Conservation (phyloP, 2,329 filamentous ascomycete species). For the Alternaria tenuissima region DNA sequence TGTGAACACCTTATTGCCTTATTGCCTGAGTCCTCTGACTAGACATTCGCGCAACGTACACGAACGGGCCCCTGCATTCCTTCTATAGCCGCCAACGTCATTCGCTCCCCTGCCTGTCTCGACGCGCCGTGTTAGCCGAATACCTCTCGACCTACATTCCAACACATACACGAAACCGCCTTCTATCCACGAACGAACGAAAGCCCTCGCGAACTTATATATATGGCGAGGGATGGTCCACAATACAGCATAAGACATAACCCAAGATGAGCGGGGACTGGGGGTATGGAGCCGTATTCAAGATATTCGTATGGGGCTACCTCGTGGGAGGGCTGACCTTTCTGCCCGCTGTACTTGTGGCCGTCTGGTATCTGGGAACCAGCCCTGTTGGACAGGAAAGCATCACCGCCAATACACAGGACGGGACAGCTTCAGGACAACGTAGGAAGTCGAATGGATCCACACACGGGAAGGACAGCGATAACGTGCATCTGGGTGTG, state of each 20-base stretch:
- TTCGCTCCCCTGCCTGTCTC: conserved; percentile 21
- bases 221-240: conserved; percentile 25
- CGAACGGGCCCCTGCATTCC: conserved; percentile 1
- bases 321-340: conserved; percentile 36
- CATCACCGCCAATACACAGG: neutral
- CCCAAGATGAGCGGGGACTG: conserved; percentile 39
- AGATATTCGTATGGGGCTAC: conserved; percentile 40
- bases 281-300: conserved; percentile 34
- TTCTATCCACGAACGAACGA: neutral
- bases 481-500: conserved; percentile 24
- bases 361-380: conserved; percentile 33
- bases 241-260: conserved; percentile 21
- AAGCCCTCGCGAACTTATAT: neutral
- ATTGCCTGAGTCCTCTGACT: neutral
- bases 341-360: conserved; percentile 24
- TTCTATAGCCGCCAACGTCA: conserved; percentile 13
- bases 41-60: neutral
- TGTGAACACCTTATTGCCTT: neutral
- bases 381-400: conserved; percentile 20
- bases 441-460: conserved; percentile 25
- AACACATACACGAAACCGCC: neutral
- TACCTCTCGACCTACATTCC: conserved; percentile 6
- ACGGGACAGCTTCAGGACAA: neutral
- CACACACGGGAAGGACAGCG: conserved; percentile 18
- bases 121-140: conserved; percentile 18